phyloP scores from a whole-genome alignment of 2,329 filamentous ascomycete species.

The Clarireedia paspali region DNA sequence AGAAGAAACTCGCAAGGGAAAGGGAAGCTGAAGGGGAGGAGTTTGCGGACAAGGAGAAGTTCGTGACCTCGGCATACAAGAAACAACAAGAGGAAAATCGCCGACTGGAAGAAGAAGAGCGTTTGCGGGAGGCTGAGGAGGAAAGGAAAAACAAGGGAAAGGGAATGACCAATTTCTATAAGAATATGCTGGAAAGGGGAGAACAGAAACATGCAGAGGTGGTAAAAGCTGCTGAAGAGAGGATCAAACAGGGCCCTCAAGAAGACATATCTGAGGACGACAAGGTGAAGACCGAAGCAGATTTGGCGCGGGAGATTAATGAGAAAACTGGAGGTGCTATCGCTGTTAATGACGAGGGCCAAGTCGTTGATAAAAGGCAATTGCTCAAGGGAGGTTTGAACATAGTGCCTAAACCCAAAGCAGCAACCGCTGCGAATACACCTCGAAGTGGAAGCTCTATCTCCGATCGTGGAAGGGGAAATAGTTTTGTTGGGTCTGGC shows the following conservation, averaged over 20 bases:
- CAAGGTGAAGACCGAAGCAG: slow-evolving; percentile 47
- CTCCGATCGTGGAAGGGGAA: slow-evolving; percentile 22
- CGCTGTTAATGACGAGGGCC: slow-evolving; percentile 71
- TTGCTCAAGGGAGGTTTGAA: slow-evolving; percentile 71
- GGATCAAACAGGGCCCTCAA: slow-evolving; percentile 36
- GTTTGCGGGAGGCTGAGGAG: slow-evolving; percentile 54
- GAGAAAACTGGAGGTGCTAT: slow-evolving; percentile 51
- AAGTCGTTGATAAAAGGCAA: slow-evolving; percentile 79
- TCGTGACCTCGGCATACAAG: slow-evolving; percentile 79
- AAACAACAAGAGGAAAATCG: slow-evolving; percentile 70
- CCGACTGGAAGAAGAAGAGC: slow-evolving; percentile 64
- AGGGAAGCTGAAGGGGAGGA: slow-evolving; percentile 74
- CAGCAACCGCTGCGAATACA: slow-evolving; percentile 24
- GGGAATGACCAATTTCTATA: slow-evolving; percentile 77
- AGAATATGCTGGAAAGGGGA: slow-evolving; percentile 61
- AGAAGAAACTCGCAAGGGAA: slow-evolving; percentile 72
- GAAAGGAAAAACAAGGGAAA: slow-evolving; percentile 54
- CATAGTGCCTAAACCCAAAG: slow-evolving; percentile 55
- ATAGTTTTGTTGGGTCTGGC: slow-evolving; percentile 36
- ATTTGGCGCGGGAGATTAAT: slow-evolving; percentile 61
- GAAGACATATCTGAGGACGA: slow-evolving; percentile 32
- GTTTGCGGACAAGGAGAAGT: slow-evolving; percentile 76
- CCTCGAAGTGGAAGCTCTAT: slow-evolving; percentile 15
- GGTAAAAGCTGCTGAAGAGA: slow-evolving; percentile 57
- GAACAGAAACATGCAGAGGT: slow-evolving; percentile 64